phyloP scores from a whole-genome alignment of 1,284 basidiomycete species.

The Boletus putidus region DNA sequence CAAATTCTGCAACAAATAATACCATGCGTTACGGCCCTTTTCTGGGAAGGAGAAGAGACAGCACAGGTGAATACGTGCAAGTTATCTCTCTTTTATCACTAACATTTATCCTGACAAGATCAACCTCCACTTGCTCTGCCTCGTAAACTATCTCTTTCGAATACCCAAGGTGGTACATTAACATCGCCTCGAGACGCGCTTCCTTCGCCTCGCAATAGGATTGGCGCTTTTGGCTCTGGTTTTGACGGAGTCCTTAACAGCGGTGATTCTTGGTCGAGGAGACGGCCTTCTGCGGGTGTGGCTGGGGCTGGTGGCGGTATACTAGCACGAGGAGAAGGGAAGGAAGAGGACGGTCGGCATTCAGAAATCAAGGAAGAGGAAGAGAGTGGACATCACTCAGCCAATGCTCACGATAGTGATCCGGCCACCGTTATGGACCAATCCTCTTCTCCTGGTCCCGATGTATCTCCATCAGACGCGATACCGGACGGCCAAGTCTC shows the following conservation, averaged over 20 bases:
- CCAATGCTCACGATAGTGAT: conserved; percentile 13
- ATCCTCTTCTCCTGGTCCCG: conserved; percentile 12
- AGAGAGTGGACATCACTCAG: conserved; percentile 41
- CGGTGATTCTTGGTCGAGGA: conserved; percentile 67
- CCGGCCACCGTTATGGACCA: conserved; percentile 11
- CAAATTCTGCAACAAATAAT: conserved; percentile 50
- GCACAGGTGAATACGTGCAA: conserved; percentile 50
- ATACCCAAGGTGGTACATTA: conserved; percentile 49
- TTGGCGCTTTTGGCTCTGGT: conserved; percentile 51
- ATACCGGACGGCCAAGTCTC: conserved; percentile 11
- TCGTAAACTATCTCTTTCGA: conserved; percentile 70
- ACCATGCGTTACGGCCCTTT: conserved; percentile 64
- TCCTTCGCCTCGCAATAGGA: conserved; percentile 66
- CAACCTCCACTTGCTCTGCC: conserved; percentile 50
- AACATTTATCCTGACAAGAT: conserved; percentile 40
- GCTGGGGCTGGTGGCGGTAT: conserved; percentile 41
- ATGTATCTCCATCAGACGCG: conserved; percentile 14
- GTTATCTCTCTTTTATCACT: conserved; percentile 7
- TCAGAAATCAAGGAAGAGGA: conserved; percentile 60
- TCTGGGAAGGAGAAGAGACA: conserved; percentile 61
- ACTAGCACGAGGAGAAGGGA: conserved; percentile 42
- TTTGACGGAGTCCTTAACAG: conserved; percentile 72
- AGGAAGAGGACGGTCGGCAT: conserved; percentile 44
- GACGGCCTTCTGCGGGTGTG: conserved; percentile 56
- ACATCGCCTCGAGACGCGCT: conserved; percentile 61